Percentiles rank a stretch among this genome's conserved stretches.
These are phyloP conservation scores for Claviceps sp. DNA, from an alignment of 2,329 filamentous ascomycete species.

Conservation along the genomic window DNA sequence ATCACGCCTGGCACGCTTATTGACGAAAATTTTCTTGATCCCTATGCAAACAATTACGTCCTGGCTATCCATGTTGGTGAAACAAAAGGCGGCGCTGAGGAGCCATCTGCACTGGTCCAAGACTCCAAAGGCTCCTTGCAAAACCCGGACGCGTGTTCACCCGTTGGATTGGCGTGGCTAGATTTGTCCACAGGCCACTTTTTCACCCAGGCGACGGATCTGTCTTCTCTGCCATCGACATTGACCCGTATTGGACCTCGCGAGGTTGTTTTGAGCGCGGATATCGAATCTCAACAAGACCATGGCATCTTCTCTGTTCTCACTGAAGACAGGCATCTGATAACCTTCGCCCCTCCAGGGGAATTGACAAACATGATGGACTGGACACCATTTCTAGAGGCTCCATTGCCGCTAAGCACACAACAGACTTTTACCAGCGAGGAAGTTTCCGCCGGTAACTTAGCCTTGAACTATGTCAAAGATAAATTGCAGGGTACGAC, in stretches of 20 bases:
- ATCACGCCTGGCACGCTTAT: constrained; percentile 92
- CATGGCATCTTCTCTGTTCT: constrained; percentile 54
- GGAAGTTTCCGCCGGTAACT: constrained; percentile 65
- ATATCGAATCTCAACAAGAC: constrained; percentile 41
- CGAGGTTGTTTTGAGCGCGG: constrained; percentile 68
- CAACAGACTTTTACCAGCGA: constrained; percentile 44
- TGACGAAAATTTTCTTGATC: constrained; percentile 94
- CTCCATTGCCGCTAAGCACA: constrained; percentile 43
- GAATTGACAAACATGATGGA: constrained; percentile 37
- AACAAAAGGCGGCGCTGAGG: neutral
- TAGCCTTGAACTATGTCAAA: constrained; percentile 74
- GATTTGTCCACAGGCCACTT: constrained; percentile 94
- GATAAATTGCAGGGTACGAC: constrained; percentile 63
- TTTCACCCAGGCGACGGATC: constrained; percentile 63
- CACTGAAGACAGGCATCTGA: constrained; percentile 59
- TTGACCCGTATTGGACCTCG: constrained; percentile 71
- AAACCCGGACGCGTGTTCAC: constrained; percentile 9
- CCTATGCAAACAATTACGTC: constrained; percentile 85
- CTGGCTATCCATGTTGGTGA: constrained; percentile 55
- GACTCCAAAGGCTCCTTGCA: constrained; percentile 3
- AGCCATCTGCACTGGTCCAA: neutral
- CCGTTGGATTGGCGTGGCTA: constrained; percentile 77
- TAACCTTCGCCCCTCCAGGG: constrained; percentile 53
- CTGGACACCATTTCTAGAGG: constrained; percentile 70
- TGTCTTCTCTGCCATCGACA: constrained; percentile 62